Evolutionary conservation across 139 green algal genomes (phyloP).

Genomic region (Closterium sp.): DNA sequence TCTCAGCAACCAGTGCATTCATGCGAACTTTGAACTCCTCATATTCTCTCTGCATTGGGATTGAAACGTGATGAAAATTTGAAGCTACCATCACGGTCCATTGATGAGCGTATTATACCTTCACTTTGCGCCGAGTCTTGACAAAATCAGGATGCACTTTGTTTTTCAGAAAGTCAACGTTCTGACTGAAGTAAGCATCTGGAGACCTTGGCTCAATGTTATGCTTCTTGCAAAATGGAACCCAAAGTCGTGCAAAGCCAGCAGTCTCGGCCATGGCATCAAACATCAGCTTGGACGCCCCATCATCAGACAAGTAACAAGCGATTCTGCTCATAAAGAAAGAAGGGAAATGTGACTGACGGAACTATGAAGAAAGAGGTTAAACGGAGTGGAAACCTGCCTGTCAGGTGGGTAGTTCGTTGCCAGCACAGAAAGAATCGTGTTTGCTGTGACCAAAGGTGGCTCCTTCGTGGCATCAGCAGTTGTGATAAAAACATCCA

Average conservation of each 20-base stretch:
- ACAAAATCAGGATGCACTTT: slow-evolving; percentile 47
- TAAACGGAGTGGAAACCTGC: background rate
- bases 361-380: background rate
- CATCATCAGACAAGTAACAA: slow-evolving; percentile 45
- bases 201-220: slow-evolving; percentile 43
- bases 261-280: slow-evolving; percentile 50
- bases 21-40: slow-evolving; percentile 53
- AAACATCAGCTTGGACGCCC: slow-evolving; percentile 47
- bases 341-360: background rate
- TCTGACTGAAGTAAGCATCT: slow-evolving; percentile 43
- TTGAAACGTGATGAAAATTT: too few species aligned
- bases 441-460: slow-evolving; percentile 38
- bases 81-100: too few species aligned
- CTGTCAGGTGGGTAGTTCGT: slow-evolving; percentile 38
- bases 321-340: slow-evolving; percentile 15
- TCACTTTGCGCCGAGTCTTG: slow-evolving; percentile 24
- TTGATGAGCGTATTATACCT: slow-evolving; percentile 14
- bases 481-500: slow-evolving; percentile 51
- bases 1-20: slow-evolving; percentile 30
- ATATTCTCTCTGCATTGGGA: slow-evolving; percentile 19
- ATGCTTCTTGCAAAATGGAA: slow-evolving; percentile 48
- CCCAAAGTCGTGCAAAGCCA: slow-evolving; percentile 42
- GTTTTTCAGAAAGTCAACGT: slow-evolving; percentile 33
- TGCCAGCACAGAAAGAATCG: slow-evolving; percentile 43
- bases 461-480: slow-evolving; percentile 46